Evolutionary conservation across 176 grass and related monocot species (phyloP), one percentile per base, ranked within the genome.

Genomic region (Hyparrhenia diplandra): DNA sequence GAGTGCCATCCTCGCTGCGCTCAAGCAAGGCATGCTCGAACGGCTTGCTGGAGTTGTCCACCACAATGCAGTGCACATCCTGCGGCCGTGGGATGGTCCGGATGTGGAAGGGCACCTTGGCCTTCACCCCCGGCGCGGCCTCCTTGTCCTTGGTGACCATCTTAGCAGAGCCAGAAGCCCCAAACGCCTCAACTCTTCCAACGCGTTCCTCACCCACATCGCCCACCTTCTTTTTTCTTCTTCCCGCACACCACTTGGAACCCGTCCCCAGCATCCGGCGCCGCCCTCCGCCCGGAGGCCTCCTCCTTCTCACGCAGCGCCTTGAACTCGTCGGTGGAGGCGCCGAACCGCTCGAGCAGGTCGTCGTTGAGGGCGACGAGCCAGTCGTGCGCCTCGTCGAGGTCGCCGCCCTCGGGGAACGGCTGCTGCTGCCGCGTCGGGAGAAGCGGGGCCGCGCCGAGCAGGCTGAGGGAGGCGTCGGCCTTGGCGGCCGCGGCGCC

Each of bases 91-190:
- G 92, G 42, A 99, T 95, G 76, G 88, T 90, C 20, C 85, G 90
- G 74, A 99, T 95, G 85, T 95, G 92, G 84, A 99, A 99, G 42
- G 92, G 92, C 37, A 95, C 96, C 88, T 90, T 95, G 1, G 90
- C 74, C 78, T 91, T 91, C 20, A 83, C 63, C 68, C n/a, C 83
- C 7, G 55, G 69, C 0, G 45, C 77, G 4, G 84, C 83, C 69
- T 40, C 80, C 64, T 69, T 99, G 74, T 95, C 88, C 64, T 80
- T 95, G 67, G 47, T 85, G 12, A 72, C 90, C 74, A 95, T 86
- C 61, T 77, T 91, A 75, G 92, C 93, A 24, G 61, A 74, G 9
- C 83, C 75, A 64, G 83, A 86, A 52, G 16, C 62, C 14, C 72
- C 73, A 25, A 74, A 87, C 1, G 82, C 39, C 32, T 89, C 84